A percentile compares a stretch with the other conserved stretches of the same genome.
Evolutionary conservation across 1,284 basidiomycete species (phyloP).

Genomic region (Cryptococcus sp.): DNA sequence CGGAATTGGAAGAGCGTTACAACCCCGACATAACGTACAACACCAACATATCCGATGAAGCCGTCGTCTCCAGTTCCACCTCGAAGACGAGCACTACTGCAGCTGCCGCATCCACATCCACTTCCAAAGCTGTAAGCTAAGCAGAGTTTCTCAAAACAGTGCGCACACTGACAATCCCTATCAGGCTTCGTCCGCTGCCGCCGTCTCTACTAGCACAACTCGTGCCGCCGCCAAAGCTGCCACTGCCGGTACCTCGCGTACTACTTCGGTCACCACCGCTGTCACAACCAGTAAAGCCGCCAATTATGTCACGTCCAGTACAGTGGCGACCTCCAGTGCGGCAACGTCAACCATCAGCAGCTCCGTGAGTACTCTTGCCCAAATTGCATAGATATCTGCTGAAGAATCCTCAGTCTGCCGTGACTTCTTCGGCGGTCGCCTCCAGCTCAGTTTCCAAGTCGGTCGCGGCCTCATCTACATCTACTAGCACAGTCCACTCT

Average conservation of each 20-base stretch:
- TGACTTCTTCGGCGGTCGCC: no score
- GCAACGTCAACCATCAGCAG: background rate
- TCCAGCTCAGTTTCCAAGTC: no score
- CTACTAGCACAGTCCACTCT: constrained; percentile 2
- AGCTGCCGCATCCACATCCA: constrained; percentile 1
- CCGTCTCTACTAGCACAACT: background rate
- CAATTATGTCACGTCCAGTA: background rate
- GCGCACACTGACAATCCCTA: no score
- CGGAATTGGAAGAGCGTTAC: constrained; percentile 8
- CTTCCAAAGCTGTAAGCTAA: background rate
- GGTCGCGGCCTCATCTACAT: constrained; percentile 4
- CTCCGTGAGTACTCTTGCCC: background rate
- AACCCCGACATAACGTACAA: background rate
- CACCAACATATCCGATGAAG: background rate
- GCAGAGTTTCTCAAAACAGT: no score
- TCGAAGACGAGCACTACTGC: background rate
- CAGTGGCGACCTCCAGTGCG: background rate
- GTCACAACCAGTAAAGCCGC: constrained; percentile 1
- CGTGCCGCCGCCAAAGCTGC: background rate
- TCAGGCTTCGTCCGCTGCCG: background rate
- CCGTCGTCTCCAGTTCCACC: background rate
- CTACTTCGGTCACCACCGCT: background rate
- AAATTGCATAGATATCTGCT: background rate
- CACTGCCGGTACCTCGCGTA: background rate
- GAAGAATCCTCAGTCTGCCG: background rate